Conservation (phyloP, 2,329 filamentous ascomycete genomes). For the Tolypocladium nubicola region DNA sequence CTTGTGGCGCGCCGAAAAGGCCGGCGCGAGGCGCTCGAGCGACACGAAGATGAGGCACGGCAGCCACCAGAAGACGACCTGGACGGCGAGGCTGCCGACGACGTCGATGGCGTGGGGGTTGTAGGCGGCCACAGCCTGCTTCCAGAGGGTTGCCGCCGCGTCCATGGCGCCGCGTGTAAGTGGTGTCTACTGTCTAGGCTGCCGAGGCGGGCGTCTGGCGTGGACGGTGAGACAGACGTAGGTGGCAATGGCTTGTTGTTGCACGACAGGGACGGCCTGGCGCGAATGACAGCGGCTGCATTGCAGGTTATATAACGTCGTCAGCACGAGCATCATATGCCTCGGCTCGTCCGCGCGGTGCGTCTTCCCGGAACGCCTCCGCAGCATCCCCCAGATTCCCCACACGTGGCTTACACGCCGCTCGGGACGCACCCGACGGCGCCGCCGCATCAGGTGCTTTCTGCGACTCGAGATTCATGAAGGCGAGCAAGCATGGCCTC, state of each 20-base stretch:
- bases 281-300: not conserved
- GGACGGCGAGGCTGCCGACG: slow-evolving; percentile 26
- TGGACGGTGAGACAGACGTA: not conserved
- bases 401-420: not conserved
- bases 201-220: too few relatives aligned
- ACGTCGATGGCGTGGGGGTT: slow-evolving; percentile 26
- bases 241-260: too few relatives aligned
- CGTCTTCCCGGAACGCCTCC: not conserved
- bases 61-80: slow-evolving; percentile 35
- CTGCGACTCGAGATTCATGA: not conserved
- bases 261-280: not conserved
- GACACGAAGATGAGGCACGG: slow-evolving; percentile 29
- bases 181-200: not conserved
- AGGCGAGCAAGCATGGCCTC: not conserved
- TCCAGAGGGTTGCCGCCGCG: slow-evolving; percentile 8
- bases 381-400: not conserved
- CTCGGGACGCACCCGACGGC: not conserved
- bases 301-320: not conserved
- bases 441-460: not conserved
- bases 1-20: slow-evolving; percentile 40
- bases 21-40: slow-evolving; percentile 32
- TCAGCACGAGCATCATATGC: not conserved
- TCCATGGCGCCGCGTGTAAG: not conserved
- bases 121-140: slow-evolving; percentile 12
- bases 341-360: not conserved